phyloP scores from a whole-genome alignment of 1,284 basidiomycete species.

The Peniophora sp. region DNA sequence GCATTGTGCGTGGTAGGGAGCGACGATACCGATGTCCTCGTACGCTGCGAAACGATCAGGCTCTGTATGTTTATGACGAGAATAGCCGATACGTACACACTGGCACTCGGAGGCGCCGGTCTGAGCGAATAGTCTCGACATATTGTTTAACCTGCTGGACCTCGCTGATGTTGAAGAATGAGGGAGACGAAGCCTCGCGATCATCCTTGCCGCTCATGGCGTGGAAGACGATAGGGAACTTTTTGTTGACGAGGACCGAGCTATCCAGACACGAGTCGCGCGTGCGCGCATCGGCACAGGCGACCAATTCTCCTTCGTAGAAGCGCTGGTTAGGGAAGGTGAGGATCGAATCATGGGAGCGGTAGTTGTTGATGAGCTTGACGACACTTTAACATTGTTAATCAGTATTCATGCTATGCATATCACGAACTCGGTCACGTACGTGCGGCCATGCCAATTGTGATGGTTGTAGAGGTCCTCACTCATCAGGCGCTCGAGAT shows the following conservation, averaged over 20 bases:
- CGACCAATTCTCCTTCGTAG: constrained; percentile 43
- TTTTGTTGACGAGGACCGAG: constrained; percentile 28
- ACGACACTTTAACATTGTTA: constrained; percentile 35
- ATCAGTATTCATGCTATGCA: background rate
- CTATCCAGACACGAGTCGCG: constrained; percentile 16
- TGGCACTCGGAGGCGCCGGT: constrained; percentile 25
- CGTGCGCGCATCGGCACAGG: constrained; percentile 29
- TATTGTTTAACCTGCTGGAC: constrained; percentile 46
- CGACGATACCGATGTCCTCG: constrained; percentile 51
- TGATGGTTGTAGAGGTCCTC: constrained; percentile 32
- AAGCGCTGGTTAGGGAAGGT: constrained; percentile 48
- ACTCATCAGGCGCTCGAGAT: constrained; percentile 44
- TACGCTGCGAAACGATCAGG: constrained; percentile 21
- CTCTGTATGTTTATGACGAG: background rate
- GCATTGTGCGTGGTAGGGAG: constrained; percentile 55
- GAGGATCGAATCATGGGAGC: constrained; percentile 49
- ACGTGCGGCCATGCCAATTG: constrained; percentile 27
- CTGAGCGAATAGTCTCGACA: constrained; percentile 22
- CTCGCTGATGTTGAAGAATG: constrained; percentile 60
- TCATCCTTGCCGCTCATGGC: constrained; percentile 50
- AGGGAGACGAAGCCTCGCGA: constrained; percentile 53
- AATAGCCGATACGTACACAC: too few species aligned
- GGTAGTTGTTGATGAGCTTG: constrained; percentile 52
- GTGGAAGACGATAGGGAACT: constrained; percentile 56
- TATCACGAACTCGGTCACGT: constrained; percentile 11